Conservation (phyloP, 75 land plant species). For the Azolla pinnata region DNA sequence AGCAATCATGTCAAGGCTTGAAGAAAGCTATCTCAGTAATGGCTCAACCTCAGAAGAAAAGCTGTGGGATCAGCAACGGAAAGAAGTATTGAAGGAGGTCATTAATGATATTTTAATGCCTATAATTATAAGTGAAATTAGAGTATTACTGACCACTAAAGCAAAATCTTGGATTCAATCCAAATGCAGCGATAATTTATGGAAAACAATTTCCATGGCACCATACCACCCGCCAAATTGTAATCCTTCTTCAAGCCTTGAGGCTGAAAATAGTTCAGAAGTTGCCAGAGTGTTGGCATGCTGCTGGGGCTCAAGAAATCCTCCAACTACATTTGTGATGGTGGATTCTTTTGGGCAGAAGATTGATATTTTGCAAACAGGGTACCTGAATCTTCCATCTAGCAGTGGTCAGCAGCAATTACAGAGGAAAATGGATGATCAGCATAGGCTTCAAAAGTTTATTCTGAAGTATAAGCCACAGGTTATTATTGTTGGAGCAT, state of each 20-base stretch:
- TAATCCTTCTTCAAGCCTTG: constrained; percentile 2
- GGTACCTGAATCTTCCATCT: constrained; percentile 55
- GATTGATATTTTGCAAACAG: constrained; percentile 62
- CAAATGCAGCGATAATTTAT: constrained; percentile 70
- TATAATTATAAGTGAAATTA: constrained; percentile 74
- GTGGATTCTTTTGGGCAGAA: constrained; percentile 81
- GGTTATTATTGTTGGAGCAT: constrained; percentile 74
- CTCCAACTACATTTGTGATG: constrained; percentile 96
- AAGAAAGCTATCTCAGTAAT: constrained; percentile 61
- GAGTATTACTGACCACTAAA: constrained; percentile 46
- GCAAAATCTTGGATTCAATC: constrained; percentile 68
- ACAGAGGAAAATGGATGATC: constrained; percentile 76
- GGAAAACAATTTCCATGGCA: constrained; percentile 68
- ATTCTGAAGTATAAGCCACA: constrained; percentile 83
- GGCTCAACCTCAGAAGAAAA: constrained; percentile 72
- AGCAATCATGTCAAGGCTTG: constrained; percentile 39
- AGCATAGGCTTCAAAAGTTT: constrained; percentile 68
- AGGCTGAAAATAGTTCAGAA: constrained; percentile 28
- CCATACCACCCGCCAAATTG: constrained; percentile 28
- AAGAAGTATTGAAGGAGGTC: constrained; percentile 61
- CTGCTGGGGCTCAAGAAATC: constrained; percentile 86
- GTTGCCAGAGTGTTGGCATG: constrained; percentile 77
- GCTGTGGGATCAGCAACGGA: constrained; percentile 89
- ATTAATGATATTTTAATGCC: constrained; percentile 51
- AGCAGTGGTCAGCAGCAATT: constrained; percentile 49